These are phyloP conservation scores for Suhomyces vadensis DNA, from an alignment of 805 yeast species.

Conservation along the genomic window DNA sequence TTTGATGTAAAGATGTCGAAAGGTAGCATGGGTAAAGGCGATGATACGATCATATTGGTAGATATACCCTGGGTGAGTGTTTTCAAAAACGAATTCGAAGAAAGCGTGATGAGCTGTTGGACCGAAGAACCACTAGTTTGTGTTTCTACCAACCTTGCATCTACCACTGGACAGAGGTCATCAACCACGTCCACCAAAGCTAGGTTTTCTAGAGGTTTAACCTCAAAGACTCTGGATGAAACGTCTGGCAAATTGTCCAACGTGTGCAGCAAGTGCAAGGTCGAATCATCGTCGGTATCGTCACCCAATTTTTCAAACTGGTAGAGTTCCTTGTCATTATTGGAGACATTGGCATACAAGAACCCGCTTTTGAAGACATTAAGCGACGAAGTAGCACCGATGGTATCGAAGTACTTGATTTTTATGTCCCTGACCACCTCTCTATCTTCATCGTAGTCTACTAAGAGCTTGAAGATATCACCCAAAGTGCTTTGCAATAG, in stretches of 20 bases:
- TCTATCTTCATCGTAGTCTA: slow-evolving; percentile 50
- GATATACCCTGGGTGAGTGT: slow-evolving; percentile 58
- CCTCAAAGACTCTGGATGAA: background rate
- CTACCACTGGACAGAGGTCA: slow-evolving; percentile 53
- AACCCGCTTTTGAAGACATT: slow-evolving; percentile 74
- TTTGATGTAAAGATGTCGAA: slow-evolving; percentile 65
- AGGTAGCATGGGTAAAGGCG: slow-evolving; percentile 71
- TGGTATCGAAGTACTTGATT: slow-evolving; percentile 76
- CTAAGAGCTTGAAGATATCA: slow-evolving; percentile 62
- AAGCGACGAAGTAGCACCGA: slow-evolving; percentile 57
- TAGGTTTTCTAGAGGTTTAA: slow-evolving; percentile 49
- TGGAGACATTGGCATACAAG: slow-evolving; percentile 63
- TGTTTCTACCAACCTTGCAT: slow-evolving; percentile 21
- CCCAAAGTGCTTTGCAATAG: slow-evolving; percentile 72
- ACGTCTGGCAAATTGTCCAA: background rate
- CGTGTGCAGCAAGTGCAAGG: background rate
- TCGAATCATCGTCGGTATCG: slow-evolving; percentile 24
- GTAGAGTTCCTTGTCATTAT: slow-evolving; percentile 64
- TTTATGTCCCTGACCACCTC: slow-evolving; percentile 44
- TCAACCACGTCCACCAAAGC: slow-evolving; percentile 54
- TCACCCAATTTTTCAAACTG: slow-evolving; percentile 80
- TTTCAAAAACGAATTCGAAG: slow-evolving; percentile 49
- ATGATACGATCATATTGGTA: slow-evolving; percentile 62
- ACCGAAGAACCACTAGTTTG: slow-evolving; percentile 16
- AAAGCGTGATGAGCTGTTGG: slow-evolving; percentile 28